phyloP scores from a whole-genome alignment of 2,329 filamentous ascomycete genomes.

The Lasiodiplodia sp. region DNA sequence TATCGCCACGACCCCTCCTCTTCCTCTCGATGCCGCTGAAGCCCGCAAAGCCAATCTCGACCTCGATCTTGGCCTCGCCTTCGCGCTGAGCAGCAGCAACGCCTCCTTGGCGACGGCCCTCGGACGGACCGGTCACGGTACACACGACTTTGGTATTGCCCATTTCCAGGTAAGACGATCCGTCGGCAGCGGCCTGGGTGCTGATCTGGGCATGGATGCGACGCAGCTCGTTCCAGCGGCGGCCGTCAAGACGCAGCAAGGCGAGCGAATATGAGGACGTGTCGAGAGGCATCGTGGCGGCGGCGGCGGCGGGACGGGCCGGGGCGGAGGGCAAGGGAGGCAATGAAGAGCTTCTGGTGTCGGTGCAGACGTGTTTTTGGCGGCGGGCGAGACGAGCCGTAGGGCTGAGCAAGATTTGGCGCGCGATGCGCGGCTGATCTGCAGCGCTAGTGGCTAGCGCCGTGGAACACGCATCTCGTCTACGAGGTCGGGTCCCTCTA shows the following conservation, averaged over 20 bases:
- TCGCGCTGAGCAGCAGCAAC: slow-evolving; percentile 55
- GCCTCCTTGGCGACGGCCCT: slow-evolving; percentile 61
- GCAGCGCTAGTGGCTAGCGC: slow-evolving; percentile 18
- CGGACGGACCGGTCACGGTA: slow-evolving; percentile 84
- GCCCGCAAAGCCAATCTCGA: slow-evolving; percentile 84
- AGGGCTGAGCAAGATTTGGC: slow-evolving; percentile 27
- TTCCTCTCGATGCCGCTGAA: slow-evolving; percentile 89
- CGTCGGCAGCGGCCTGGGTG: slow-evolving; percentile 91
- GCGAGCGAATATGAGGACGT: slow-evolving; percentile 90
- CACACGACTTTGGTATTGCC: slow-evolving; percentile 98
- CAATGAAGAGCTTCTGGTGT: neutral
- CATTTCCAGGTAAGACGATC: slow-evolving; percentile 93
- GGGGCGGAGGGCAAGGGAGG: neutral
- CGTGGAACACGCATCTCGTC: neutral
- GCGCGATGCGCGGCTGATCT: slow-evolving; percentile 22
- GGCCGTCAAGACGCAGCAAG: slow-evolving; percentile 71
- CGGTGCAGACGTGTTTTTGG: slow-evolving; percentile 17
- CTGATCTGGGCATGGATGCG: slow-evolving; percentile 87
- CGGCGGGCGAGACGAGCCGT: neutral
- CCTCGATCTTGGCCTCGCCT: slow-evolving; percentile 71
- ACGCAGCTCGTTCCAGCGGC: slow-evolving; percentile 96
- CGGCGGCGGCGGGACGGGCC: neutral
- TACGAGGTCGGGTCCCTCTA: neutral
- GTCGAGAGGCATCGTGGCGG: slow-evolving; percentile 81
- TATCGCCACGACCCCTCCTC: slow-evolving; percentile 76